Evolutionary conservation across 2,329 filamentous ascomycete species (phyloP), one percentile per base, ranked within the genome.

Genomic region (Xylaria polymorpha): DNA sequence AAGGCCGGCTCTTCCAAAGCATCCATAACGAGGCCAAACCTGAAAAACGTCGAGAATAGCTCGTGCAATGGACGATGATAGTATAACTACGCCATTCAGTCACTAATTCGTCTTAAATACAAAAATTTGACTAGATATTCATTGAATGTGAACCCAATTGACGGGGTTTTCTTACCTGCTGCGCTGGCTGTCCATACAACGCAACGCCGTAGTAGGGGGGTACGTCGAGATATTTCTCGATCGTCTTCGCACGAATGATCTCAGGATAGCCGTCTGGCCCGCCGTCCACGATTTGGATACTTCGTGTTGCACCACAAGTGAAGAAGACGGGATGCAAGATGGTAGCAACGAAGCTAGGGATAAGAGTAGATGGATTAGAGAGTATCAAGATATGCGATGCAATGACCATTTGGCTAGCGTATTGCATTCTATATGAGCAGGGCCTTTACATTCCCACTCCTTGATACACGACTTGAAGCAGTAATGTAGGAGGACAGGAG

Each of bases 21-120:
- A 44, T 68, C 66, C 66, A 68, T 68, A 18, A 62, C 66, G 29
- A 68, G 62, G 12, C 66, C 66, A 22, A 51, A 15, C 50, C 44
- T 59, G 57, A 68, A 68, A 32, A 68, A 68, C 4, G 58, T 39
- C n/a, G 66, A 57, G 57, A 68, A 68, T 10, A 68, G 58, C 57
- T 68, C 66, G 4, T 68, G 57, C 3, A 68, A 1, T 18, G 66
- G 62, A 3, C 66, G 66, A 22, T 68, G 66, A 20, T 51, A 68
- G 51, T 65, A 65, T 2, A 25, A 6, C 66, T 68, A 14, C 8
- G 6, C 8, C 14, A 20, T 18, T 61, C 25, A 41, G 51, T 8
- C 7, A 22, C 29, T 10, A 6, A 7, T 29, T 46, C 1, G 35
- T 37, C 29, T 48, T 20, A 8, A 29, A 15, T 8, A 20, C 39